Evolutionary conservation across 1,284 basidiomycete genomes (phyloP).

Genomic region (Papiliotrema terrestris): DNA sequence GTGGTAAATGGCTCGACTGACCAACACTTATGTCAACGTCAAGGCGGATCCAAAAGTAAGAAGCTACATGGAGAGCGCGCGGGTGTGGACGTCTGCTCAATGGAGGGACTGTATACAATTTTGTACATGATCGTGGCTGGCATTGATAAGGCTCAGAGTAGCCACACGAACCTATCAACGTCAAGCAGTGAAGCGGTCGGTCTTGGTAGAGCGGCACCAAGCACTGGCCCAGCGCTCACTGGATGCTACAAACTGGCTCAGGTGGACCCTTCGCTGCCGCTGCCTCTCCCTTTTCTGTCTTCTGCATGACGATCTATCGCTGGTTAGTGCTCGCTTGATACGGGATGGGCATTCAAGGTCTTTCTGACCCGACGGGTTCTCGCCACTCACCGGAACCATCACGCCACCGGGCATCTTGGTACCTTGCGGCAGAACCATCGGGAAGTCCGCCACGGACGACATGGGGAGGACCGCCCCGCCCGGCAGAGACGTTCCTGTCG

Average conservation of each 20-base stretch:
- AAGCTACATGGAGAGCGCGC: too few relatives aligned
- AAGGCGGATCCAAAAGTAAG: too few relatives aligned
- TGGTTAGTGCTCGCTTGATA: neutral
- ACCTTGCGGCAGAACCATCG: constrained; percentile 34
- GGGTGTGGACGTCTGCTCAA: too few relatives aligned
- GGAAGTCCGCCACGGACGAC: constrained; percentile 40
- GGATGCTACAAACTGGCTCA: neutral
- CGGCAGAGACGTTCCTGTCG: constrained; percentile 35
- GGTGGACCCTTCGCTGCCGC: neutral
- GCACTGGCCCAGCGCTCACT: neutral
- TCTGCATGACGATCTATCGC: constrained; percentile 34
- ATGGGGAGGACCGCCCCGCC: constrained; percentile 40
- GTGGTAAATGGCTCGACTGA: too few relatives aligned
- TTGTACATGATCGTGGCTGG: too few relatives aligned
- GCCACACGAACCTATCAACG: too few relatives aligned
- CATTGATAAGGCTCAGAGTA: too few relatives aligned
- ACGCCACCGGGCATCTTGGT: constrained; percentile 39
- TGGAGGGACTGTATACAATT: too few relatives aligned
- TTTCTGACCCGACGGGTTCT: neutral
- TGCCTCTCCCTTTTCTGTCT: constrained; percentile 17
- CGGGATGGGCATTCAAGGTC: neutral
- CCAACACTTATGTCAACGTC: too few relatives aligned
- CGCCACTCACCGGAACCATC: constrained; percentile 35
- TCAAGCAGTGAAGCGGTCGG: too few relatives aligned
- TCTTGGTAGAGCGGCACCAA: too few relatives aligned